These are phyloP conservation scores for Rhizophora apiculata DNA, from an alignment of 345 rosid species.

Conservation along the genomic window DNA sequence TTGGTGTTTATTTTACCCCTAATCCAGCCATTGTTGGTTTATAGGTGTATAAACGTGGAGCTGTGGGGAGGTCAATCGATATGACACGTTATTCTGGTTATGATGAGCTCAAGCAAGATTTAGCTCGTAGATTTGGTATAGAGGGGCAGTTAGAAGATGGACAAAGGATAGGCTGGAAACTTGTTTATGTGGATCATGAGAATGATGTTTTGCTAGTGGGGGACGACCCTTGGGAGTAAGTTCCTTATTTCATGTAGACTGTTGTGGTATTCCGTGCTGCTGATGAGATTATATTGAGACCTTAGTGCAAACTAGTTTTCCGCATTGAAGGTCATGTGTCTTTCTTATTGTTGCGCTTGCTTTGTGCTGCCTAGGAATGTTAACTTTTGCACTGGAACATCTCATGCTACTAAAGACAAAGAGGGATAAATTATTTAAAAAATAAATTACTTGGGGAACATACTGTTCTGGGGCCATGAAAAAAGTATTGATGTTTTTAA, in stretches of 20 bases:
- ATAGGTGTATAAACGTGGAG: slow-evolving; percentile 78
- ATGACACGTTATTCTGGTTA: slow-evolving; percentile 66
- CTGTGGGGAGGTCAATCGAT: slow-evolving; percentile 79
- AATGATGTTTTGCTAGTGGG: slow-evolving; percentile 71
- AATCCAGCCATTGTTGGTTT: slow-evolving; percentile 7
- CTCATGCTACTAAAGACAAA: too few species aligned
- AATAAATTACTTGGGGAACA: too few species aligned
- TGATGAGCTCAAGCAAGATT: slow-evolving; percentile 64
- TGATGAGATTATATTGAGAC: background rate
- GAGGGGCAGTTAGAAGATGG: slow-evolving; percentile 77
- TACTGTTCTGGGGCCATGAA: too few species aligned
- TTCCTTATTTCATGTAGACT: background rate
- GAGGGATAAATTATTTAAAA: too few species aligned
- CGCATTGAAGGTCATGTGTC: too few species aligned
- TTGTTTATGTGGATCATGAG: slow-evolving; percentile 74
- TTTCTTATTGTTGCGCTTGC: background rate
- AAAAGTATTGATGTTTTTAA: too few species aligned
- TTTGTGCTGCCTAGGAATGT: background rate
- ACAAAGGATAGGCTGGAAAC: slow-evolving; percentile 70
- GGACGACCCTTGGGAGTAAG: slow-evolving; percentile 91
- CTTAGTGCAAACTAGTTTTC: background rate
- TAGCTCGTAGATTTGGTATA: slow-evolving; percentile 72
- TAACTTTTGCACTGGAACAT: too few species aligned
- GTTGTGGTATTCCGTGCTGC: background rate
- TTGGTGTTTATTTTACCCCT: background rate